phyloP scores from a whole-genome alignment of 495 filamentous ascomycete genomes.

The Penicillium cosmopolitanum region DNA sequence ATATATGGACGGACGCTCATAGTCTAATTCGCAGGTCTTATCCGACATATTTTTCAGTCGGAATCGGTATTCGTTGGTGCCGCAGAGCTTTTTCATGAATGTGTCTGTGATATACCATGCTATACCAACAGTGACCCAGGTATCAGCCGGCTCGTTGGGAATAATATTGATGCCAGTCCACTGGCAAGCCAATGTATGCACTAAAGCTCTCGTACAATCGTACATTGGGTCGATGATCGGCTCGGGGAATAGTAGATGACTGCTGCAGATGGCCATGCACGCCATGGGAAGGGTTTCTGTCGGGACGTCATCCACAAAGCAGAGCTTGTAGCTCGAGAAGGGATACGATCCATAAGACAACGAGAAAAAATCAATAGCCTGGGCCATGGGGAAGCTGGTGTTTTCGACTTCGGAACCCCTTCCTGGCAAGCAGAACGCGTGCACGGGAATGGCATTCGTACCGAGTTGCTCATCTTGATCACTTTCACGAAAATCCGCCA shows the following conservation, averaged over 20 bases:
- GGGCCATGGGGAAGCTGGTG: slow-evolving; percentile 75
- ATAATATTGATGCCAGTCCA: slow-evolving; percentile 92
- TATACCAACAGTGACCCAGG: slow-evolving; percentile 89
- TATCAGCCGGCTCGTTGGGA: slow-evolving; percentile 76
- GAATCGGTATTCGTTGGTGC: slow-evolving; percentile 92
- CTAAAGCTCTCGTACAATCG: slow-evolving; percentile 72
- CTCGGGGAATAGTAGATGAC: slow-evolving; percentile 77
- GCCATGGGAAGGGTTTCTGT: slow-evolving; percentile 75
- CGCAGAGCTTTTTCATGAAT: slow-evolving; percentile 85
- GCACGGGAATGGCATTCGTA: slow-evolving; percentile 76
- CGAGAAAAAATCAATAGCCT: slow-evolving; percentile 84
- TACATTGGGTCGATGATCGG: slow-evolving; percentile 82
- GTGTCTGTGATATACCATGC: slow-evolving; percentile 91
- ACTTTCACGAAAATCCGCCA: slow-evolving; percentile 85
- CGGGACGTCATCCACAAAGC: slow-evolving; percentile 87
- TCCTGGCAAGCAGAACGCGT: slow-evolving; percentile 89
- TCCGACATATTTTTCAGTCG: slow-evolving; percentile 88
- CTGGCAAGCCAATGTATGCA: slow-evolving; percentile 86
- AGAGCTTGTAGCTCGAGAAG: slow-evolving; percentile 84
- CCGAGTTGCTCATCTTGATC: slow-evolving; percentile 90
- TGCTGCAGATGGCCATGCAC: slow-evolving; percentile 86
- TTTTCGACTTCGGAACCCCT: slow-evolving; percentile 78
- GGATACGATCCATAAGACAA: slow-evolving; percentile 84
- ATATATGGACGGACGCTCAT: slow-evolving; percentile 78
- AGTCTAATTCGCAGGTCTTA: slow-evolving; percentile 77